Conservation (phyloP, 345 rosid genomes). For the Acer campestre region DNA sequence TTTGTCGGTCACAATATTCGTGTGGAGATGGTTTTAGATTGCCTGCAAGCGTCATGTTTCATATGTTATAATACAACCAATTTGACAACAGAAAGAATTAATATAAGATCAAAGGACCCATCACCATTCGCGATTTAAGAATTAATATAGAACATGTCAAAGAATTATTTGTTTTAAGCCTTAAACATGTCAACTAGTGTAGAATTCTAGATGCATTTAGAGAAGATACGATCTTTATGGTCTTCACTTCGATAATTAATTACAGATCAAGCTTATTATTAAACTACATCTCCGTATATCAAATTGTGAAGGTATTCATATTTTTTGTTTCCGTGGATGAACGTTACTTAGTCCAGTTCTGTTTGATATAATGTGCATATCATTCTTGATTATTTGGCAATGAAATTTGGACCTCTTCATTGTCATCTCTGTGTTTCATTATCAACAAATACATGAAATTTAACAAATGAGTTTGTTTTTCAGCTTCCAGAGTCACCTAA, state of each 20-base stretch:
- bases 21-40: background rate
- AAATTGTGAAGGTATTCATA: background rate
- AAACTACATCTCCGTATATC: background rate
- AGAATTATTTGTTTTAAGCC: background rate
- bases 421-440: background rate
- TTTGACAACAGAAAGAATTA: background rate
- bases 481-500: conserved; percentile 82
- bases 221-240: background rate
- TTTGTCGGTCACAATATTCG: background rate
- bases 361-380: background rate
- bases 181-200: background rate
- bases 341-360: background rate
- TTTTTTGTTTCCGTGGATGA: background rate
- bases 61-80: background rate
- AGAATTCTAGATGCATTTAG: background rate
- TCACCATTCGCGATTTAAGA: background rate
- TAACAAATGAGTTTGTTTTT: background rate
- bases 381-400: background rate
- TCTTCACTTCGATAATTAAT: background rate
- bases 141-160: no score
- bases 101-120: background rate
- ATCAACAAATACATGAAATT: background rate
- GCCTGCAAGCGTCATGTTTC: background rate
- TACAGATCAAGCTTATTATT: background rate
- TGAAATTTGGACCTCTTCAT: background rate